Evolutionary conservation across 2,329 filamentous ascomycete genomes (phyloP), one percentile per base, ranked within the genome.

Genomic region (Ophiognomonia clavigignenti-juglandacearum): DNA sequence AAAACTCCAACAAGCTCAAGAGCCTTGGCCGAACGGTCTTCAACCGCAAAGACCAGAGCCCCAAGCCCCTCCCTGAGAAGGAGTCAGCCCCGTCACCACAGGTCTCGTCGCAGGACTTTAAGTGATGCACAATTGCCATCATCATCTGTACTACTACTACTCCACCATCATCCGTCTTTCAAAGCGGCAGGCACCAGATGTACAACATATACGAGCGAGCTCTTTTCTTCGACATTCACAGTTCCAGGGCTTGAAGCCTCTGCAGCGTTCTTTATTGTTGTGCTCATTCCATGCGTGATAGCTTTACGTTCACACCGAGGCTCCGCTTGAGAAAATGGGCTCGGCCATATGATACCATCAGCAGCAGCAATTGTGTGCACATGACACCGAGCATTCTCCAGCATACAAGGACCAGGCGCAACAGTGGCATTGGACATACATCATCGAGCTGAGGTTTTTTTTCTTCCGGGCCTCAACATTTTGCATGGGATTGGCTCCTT

Each of bases 21-120:
- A 71, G 71, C 43, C 68, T 82, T 23, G 68, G 78, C 26, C 72
- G 74, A 52, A 78, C 75, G 48, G 77, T 83, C 22, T 82, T 82
- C 60, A 74, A 71, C 54, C 75, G 79, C 38, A 75, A 70, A 57
- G 46, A 50, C 4, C 71, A 67, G 51, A 80, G 72, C 57, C 74
- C 75, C 31, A 68, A 75, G 62, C 67, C 69, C 23, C 77, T 69
- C 60, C 65, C 70, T 48, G 76, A 67, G 41, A 62, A 59, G 46
- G 50, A 49, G 14, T 38, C 43, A 18, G 32, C 29, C 38, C 8
- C 36, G 19, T n/a, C 43, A 24, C 29, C 42, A 22, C 47, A 40
- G 6, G 16, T 20, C 16, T 13, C 36, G 6, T 45, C 43, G 14
- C 43, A 45, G 35, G 31, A 22, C 26, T 45, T 37, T 9, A 45